Base-by-base conservation (phyloP, 345 rosid genomes). In the Dimocarpus longan region DNA sequence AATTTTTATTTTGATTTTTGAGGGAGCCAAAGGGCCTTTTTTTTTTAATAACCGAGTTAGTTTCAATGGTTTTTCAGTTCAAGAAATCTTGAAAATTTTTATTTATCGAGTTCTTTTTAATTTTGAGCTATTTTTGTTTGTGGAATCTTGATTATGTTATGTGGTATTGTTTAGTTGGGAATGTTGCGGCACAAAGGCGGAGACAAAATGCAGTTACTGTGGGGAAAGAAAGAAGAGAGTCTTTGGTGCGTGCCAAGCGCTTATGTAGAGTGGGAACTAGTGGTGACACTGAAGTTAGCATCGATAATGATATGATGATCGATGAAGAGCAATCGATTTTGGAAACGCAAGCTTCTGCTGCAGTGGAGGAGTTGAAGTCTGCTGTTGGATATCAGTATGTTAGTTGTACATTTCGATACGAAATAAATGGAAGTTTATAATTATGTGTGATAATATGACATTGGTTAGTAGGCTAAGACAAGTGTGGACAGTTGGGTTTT, bases 141-240 rank as follows among this genome's bases (percentile, higher is more conserved):
- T 22, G 81, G 26, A 65, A 28, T 68, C 46, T 10, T 79, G 32
- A 66, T 56, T 18, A 28, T 87, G 70, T 75, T 60, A 56, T 69
- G 10, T 85, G 74, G 60, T 71, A 60, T 60, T 60, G 76, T 59
- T 26, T 81, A 93, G 97, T 90, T 79, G 97, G 98, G 70, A 86
- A 80, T 81, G 90, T 80, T 44, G 98, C 99, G 54, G 94, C 97
- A n/a, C 90, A 88, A 42, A 86, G 90, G 89, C 86, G 99, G 84
- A 85, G 97, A 82, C 94, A 89, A 78, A 91, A 90, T 82, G 98
- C 99, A 8, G 91, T 88, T 56, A 88, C 93, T 1, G 95, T 97
- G 83, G 93, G 97, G 16, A 94, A 93, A 82, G 99, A 97, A 82
- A 87, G 95, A 81, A 89, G 98, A 77, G 98, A 97, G 19, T 88